These are phyloP conservation scores for Lodderomyces elongisporus DNA, from an alignment of 1,139 yeast species.

Conservation along the genomic window DNA sequence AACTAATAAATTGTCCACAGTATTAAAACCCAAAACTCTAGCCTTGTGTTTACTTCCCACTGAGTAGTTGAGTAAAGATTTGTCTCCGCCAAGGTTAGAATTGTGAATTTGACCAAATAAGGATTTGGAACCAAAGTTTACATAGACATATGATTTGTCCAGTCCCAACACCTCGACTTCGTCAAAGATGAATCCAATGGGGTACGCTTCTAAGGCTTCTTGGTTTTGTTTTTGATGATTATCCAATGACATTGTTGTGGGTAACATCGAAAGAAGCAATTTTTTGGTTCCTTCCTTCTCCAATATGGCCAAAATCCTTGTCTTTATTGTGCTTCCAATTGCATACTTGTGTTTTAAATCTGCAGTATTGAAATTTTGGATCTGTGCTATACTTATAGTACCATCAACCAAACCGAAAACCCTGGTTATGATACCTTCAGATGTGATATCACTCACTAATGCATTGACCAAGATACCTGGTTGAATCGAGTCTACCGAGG, in stretches of 20 bases:
- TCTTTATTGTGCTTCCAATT: conserved; percentile 61
- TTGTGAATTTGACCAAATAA: conserved; percentile 66
- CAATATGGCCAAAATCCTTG: conserved; percentile 65
- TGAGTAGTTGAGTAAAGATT: conserved; percentile 47
- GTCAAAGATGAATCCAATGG: conserved; percentile 70
- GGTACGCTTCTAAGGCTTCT: conserved; percentile 55
- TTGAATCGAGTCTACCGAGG: conserved; percentile 70
- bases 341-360: conserved; percentile 58
- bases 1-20: conserved; percentile 59
- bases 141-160: conserved; percentile 52
- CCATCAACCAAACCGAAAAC: conserved; percentile 74
- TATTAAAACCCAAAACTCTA: conserved; percentile 67
- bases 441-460: conserved; percentile 53
- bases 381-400: conserved; percentile 64
- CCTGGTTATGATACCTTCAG: conserved; percentile 61
- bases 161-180: conserved; percentile 53
- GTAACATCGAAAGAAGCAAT: conserved; percentile 59
- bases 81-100: conserved; percentile 59
- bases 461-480: conserved; percentile 86
- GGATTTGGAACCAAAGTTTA: conserved; percentile 52
- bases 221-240: conserved; percentile 12
- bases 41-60: conserved; percentile 68
- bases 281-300: conserved; percentile 53
- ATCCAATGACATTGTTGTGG: conserved; percentile 41
- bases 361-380: conserved; percentile 43